These are phyloP conservation scores for Moesziomyces parantarcticus DNA, from an alignment of 1,284 basidiomycete species.

Conservation along the genomic window DNA sequence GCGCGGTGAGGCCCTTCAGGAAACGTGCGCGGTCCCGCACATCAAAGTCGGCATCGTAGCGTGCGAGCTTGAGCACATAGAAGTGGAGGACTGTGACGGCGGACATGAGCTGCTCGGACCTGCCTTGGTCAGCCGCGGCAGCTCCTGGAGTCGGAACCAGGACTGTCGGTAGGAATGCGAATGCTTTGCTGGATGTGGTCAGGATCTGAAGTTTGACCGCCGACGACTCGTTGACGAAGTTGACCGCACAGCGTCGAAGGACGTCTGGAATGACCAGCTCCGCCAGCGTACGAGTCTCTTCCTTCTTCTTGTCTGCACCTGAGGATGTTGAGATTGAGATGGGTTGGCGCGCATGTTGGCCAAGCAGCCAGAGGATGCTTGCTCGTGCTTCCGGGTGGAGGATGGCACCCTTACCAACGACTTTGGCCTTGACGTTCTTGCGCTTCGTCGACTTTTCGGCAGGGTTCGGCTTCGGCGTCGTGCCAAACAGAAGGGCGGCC, in stretches of 20 bases:
- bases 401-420: constrained; percentile 54
- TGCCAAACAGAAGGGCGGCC: constrained; percentile 52
- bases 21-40: constrained; percentile 62
- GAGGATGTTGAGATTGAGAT: constrained; percentile 11
- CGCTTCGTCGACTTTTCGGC: constrained; percentile 17
- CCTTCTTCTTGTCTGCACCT: not conserved
- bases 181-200: constrained; percentile 57
- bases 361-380: constrained; percentile 62
- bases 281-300: constrained; percentile 43
- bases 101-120: constrained; percentile 14
- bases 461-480: constrained; percentile 6
- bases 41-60: constrained; percentile 57
- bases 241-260: constrained; percentile 57
- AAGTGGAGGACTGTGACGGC: constrained; percentile 43
- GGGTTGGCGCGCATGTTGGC: constrained; percentile 52
- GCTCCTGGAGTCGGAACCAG: constrained; percentile 3
- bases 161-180: constrained; percentile 39
- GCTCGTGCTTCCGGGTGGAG: constrained; percentile 46
- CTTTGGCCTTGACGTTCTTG: constrained; percentile 25
- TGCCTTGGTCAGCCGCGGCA: constrained; percentile 15
- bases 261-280: constrained; percentile 60
- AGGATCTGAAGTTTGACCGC: constrained; percentile 57
- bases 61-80: constrained; percentile 56
- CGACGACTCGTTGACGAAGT: constrained; percentile 56
- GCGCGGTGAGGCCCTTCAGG: constrained; percentile 54